Percentiles rank a stretch among this genome's conserved stretches.
These are phyloP conservation scores for Daldinia decipiens DNA, from an alignment of 495 filamentous ascomycete genomes.

Conservation along the genomic window DNA sequence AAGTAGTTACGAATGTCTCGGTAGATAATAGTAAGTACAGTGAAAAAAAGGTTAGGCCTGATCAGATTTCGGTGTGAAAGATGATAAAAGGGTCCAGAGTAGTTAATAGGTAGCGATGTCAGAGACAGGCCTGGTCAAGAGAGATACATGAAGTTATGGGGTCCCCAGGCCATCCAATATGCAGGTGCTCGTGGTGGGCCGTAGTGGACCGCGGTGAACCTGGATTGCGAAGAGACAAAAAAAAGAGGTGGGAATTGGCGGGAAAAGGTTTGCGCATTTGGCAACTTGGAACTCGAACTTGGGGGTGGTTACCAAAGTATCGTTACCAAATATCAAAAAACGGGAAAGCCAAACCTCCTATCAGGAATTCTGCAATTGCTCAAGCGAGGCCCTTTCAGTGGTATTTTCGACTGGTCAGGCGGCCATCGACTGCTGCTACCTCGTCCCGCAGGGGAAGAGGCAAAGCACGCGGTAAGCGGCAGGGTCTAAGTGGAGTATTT, in stretches of 20 bases:
- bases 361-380: slow-evolving; percentile 16
- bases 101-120: slow-evolving; percentile 34
- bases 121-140: slow-evolving; percentile 22
- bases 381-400: slow-evolving; percentile 26
- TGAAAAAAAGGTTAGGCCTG: slow-evolving; percentile 27
- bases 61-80: slow-evolving; percentile 38
- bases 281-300: background rate
- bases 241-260: slow-evolving; percentile 13
- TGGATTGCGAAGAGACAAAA: slow-evolving; percentile 13
- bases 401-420: slow-evolving; percentile 39
- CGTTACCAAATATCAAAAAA: background rate
- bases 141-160: slow-evolving; percentile 22
- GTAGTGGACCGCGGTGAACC: slow-evolving; percentile 28
- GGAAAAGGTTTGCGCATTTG: slow-evolving; percentile 18
- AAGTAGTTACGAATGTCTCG: slow-evolving; percentile 7
- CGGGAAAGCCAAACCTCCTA: slow-evolving; percentile 19
- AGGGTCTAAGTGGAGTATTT: slow-evolving; percentile 26
- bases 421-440: slow-evolving; percentile 27
- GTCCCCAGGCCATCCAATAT: slow-evolving; percentile 37
- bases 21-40: slow-evolving; percentile 7
- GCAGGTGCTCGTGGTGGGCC: slow-evolving; percentile 29
- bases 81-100: slow-evolving; percentile 36
- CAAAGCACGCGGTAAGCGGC: slow-evolving; percentile 37
- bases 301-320: background rate
- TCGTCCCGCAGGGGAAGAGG: slow-evolving; percentile 25